These are phyloP conservation scores for Haplosporangium gracile DNA, from an alignment of 192 early-diverging fungal species.

Conservation along the genomic window DNA sequence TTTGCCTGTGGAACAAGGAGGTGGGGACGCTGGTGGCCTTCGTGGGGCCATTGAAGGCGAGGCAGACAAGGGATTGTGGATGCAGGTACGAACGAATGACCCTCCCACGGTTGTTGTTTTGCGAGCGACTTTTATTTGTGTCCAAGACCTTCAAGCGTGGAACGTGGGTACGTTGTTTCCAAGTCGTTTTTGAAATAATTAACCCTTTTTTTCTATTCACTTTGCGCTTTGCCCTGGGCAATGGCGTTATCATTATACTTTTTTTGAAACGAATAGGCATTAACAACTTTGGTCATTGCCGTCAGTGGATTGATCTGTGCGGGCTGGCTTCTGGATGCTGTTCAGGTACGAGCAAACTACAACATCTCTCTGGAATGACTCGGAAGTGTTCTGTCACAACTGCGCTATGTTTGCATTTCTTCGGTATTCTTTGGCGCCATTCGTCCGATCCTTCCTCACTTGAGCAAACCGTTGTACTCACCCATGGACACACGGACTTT, in stretches of 20 bases:
- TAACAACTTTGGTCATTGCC: slow-evolving; percentile 72
- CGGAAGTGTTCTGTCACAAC: neutral
- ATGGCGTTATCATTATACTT: neutral
- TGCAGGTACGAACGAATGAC: slow-evolving; percentile 31
- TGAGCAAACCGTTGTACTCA: neutral
- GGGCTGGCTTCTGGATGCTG: slow-evolving; percentile 76
- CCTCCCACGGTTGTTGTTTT: neutral
- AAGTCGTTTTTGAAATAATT: neutral
- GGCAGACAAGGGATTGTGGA: slow-evolving; percentile 34
- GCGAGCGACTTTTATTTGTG: neutral
- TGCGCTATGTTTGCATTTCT: neutral
- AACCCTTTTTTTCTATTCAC: neutral
- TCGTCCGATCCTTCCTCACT: neutral
- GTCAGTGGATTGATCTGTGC: slow-evolving; percentile 78
- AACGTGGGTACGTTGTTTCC: neutral
- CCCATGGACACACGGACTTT: neutral
- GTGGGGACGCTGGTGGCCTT: neutral
- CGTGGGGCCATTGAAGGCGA: neutral
- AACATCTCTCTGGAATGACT: neutral
- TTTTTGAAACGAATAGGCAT: slow-evolving; percentile 16
- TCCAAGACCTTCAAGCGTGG: neutral
- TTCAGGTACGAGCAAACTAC: slow-evolving; percentile 61
- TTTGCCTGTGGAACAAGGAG: neutral
- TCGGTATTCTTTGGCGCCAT: neutral
- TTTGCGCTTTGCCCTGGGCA: neutral